Conservation (phyloP, 2,329 filamentous ascomycete genomes). For the Nemania serpens region DNA sequence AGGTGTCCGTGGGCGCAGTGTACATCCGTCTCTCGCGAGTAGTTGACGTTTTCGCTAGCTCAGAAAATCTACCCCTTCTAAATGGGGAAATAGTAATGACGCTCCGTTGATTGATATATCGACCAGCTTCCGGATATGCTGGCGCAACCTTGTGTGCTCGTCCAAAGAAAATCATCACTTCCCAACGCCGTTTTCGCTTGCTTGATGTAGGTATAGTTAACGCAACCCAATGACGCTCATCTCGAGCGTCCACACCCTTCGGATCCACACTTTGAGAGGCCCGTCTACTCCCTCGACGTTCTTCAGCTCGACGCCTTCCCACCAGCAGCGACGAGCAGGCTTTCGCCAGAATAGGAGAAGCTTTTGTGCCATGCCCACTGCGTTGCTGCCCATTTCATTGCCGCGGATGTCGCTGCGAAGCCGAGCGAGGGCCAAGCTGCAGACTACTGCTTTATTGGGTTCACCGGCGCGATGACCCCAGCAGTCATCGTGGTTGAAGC, state of each 20-base stretch:
- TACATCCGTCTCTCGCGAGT: not conserved
- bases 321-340: conserved; percentile 95
- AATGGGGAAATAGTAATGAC: conserved; percentile 3
- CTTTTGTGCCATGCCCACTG: conserved; percentile 98
- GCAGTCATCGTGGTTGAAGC: conserved; percentile 91
- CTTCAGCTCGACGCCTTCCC: conserved; percentile 94
- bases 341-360: conserved; percentile 97
- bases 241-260: conserved; percentile 96
- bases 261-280: conserved; percentile 96
- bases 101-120: conserved; percentile 5
- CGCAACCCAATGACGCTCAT: conserved; percentile 93
- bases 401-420: conserved; percentile 91
- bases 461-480: conserved; percentile 98
- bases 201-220: conserved; percentile 47
- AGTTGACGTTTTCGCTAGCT: not conserved
- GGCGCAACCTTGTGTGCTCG: conserved; percentile 6
- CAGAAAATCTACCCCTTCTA: not conserved
- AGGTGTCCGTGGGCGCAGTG: not conserved
- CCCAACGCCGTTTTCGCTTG: conserved; percentile 34
- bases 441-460: conserved; percentile 97
- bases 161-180: conserved; percentile 25
- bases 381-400: conserved; percentile 72
- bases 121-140: conserved; percentile 17
- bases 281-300: conserved; percentile 89
- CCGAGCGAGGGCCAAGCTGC: conserved; percentile 90